Evolutionary conservation across 176 grass and related monocot species (phyloP), one percentile per base, ranked within the genome.

Genomic region (Bromus sterilis): DNA sequence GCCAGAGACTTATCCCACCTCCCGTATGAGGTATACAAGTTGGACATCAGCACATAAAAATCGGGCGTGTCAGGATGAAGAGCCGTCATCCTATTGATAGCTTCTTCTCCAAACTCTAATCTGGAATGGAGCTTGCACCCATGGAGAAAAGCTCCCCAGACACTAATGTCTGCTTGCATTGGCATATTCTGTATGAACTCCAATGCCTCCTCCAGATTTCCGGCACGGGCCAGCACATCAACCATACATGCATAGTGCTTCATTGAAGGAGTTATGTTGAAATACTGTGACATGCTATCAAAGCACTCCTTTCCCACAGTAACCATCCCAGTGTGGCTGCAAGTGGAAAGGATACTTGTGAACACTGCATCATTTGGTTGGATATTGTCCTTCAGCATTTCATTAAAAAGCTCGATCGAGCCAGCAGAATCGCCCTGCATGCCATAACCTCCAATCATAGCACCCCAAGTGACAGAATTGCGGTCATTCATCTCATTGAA

Each of bases 241-340:
- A 94, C 89, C 92, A 94, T 94, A 31, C 89, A 94, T 20, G 89
- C 86, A 60, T 91, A 89, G 49, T 94, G 89, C 34, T 89, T 94
- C 92, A 84, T 94, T 14, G 86, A 89, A 77, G 92, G 89, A 40
- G 61, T 80, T 44, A 94, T 84, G 48, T 87, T 91, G 55, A 91
- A 91, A 64, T 84, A 60, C 13, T 40, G 42, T 64, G 71, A 74
- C 86, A 91, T 94, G 67, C 63, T 78, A 40, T 91, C 77, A 59
- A 94, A 94, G 79, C 84, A 91, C 80, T 71, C 80, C 32, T 74
- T 79, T 30, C 77, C 89, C 15, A 78, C 86, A 51, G 80, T 72
- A 74, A 94, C 83, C 89, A 94, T 91, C 36, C 92, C 92, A 35
- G 86, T 75, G 44, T 94, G 92, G 80, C 92, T 91, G 71, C 92